Evolutionary conservation across 2,329 filamentous ascomycete species (phyloP), one percentile per base, ranked within the genome.

Genomic region (Aspergillus tanneri): DNA sequence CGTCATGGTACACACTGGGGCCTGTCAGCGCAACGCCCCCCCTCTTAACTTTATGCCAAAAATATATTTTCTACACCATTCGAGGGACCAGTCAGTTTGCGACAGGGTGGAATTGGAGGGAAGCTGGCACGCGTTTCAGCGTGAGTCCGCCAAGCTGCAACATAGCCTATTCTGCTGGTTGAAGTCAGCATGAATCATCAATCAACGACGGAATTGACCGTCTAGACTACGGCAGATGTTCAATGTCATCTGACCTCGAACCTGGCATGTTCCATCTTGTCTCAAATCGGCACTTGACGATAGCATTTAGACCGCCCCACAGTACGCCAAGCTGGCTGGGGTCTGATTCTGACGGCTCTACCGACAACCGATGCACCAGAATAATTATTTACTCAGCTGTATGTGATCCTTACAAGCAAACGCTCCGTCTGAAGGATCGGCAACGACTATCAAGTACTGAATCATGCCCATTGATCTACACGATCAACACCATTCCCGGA

Each of bases 61-160:
- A n/a, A n/a, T n/a, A n/a, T n/a, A n/a, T n/a, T n/a, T n/a, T n/a
- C n/a, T n/a, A n/a, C n/a, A n/a, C n/a, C n/a, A n/a, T n/a, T n/a
- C n/a, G n/a, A n/a, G n/a, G 18, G 35, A 45, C 35, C 50, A 8
- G 16, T 23, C 22, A 18, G 18, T n/a, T 35, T 46, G 32, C 27
- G 47, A 43, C 36, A 38, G 47, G 34, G 16, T 14, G 22, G 19
- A 42, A 45, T 47, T 28, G 38, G 22, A 43, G 38, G 46, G 27
- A 43, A 46, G 44, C 28, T 16, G 40, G 24, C 9, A 35, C n/a
- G 28, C 40, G 51, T 54, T 54, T 54, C 51, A 53, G 25, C 25
- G 24, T 8, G 28, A 19, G 16, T 16, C n/a, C 25, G 51, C 51
- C 51, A 54, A 54, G 48, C 24, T 34, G 12, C 21, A 42, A 42